These are phyloP conservation scores for Simplicillium aogashimaense DNA, from an alignment of 2,329 filamentous ascomycete genomes.

Conservation along the genomic window DNA sequence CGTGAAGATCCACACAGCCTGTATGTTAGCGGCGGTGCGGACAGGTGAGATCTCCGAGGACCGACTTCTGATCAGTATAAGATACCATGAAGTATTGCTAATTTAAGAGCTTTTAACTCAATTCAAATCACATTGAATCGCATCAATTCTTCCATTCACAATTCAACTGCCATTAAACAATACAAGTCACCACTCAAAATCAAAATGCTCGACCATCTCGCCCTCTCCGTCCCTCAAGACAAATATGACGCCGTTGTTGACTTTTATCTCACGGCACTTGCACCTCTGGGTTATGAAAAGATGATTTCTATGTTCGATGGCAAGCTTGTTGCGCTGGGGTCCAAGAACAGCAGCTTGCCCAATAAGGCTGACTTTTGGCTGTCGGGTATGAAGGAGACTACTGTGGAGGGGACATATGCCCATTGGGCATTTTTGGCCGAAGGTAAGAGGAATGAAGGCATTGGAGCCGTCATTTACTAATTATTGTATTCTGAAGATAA, in stretches of 20 bases:
- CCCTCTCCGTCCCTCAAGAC: constrained; percentile 5
- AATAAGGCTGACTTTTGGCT: constrained; percentile 6
- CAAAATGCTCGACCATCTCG: constrained; percentile 6
- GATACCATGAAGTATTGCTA: too few species aligned
- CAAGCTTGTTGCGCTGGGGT: constrained; percentile 3
- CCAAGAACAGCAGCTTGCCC: constrained; percentile 1
- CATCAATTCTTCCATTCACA: too few species aligned
- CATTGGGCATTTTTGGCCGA: constrained; percentile 4
- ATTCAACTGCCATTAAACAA: too few species aligned
- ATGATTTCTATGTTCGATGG: constrained; percentile 5
- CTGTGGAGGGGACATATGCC: neutral
- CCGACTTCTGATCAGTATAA: too few species aligned
- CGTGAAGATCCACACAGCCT: too few species aligned
- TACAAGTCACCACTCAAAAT: neutral
- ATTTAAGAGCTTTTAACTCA: too few species aligned
- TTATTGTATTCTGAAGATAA: too few species aligned
- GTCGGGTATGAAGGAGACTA: constrained; percentile 2
- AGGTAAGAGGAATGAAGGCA: neutral
- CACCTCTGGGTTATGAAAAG: constrained; percentile 4
- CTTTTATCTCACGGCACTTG: constrained; percentile 5
- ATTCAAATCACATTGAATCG: too few species aligned
- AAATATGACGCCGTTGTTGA: constrained; percentile 4
- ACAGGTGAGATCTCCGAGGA: too few species aligned
- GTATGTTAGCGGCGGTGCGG: too few species aligned
- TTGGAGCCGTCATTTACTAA: too few species aligned